Base-by-base conservation (phyloP, 2,329 filamentous ascomycete species). In the Bimuria novae-zelandiae region DNA sequence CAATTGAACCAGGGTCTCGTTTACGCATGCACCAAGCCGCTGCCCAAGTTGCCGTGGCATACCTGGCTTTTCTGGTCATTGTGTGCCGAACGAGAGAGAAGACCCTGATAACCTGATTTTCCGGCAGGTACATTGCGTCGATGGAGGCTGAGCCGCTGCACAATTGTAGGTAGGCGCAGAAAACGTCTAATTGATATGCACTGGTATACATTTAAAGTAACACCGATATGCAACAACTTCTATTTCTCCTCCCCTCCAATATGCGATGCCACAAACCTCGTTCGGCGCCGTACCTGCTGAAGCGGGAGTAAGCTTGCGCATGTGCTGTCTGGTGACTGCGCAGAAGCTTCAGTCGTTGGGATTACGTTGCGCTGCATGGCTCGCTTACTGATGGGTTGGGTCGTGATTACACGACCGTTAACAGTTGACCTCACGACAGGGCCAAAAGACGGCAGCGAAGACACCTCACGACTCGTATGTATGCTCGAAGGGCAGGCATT, bases 281-380 rank as follows among this genome's bases (percentile, higher is more conserved):
- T n/a, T n/a, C n/a, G n/a, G n/a, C n/a, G n/a, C n/a, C n/a, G n/a
- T n/a, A n/a, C n/a, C n/a, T n/a, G n/a, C n/a, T n/a, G n/a, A n/a
- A n/a, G n/a, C n/a, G n/a, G n/a, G n/a, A n/a, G n/a, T n/a, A n/a
- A n/a, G n/a, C 4, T 21, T 33, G 16, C 37, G 7, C 29, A 23
- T 4, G 14, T 16, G 22, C 16, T 25, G 10, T 22, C 16, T 33
- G 19, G 27, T 44, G 29, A 16, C 27, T 32, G 29, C 19, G 14
- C 42, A 23, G n/a, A n/a, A n/a, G n/a, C n/a, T n/a, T n/a, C n/a
- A n/a, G n/a, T n/a, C 35, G 55, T 29, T 48, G 33, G 33, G 54
- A 61, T 62, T 60, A 63, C 57, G 55, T 56, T 49, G 54, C 33
- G 45, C 43, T 50, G 42, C 46, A 49, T 42, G 25, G 44, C 48